Percentiles rank a stretch among this genome's conserved stretches.
These are phyloP conservation scores for Alternaria angustiovoidea DNA, from an alignment of 2,329 filamentous ascomycete genomes.

Conservation along the genomic window DNA sequence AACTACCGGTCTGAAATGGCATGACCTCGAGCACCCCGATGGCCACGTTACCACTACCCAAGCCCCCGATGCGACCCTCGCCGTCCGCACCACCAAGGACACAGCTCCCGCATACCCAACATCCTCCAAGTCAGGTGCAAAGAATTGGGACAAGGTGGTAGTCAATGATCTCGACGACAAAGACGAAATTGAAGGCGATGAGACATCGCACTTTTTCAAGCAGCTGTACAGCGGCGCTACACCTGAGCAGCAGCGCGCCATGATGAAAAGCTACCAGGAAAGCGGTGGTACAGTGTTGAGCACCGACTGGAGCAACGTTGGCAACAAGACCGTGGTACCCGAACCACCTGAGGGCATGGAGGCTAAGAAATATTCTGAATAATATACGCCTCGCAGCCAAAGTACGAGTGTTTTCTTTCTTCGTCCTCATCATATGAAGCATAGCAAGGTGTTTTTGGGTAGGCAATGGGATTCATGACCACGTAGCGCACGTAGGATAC, in stretches of 20 bases:
- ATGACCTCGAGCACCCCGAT: slow-evolving; percentile 59
- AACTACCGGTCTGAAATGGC: slow-evolving; percentile 72
- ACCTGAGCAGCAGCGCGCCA: slow-evolving; percentile 84
- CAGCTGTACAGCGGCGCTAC: slow-evolving; percentile 80
- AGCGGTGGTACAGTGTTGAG: slow-evolving; percentile 92
- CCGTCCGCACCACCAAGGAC: slow-evolving; percentile 32
- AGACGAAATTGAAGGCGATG: slow-evolving; percentile 64
- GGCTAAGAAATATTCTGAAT: slow-evolving; percentile 68
- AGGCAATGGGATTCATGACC: neutral
- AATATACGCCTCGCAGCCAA: neutral
- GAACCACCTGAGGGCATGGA: slow-evolving; percentile 79
- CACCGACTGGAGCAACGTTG: slow-evolving; percentile 89
- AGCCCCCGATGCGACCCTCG: slow-evolving; percentile 23
- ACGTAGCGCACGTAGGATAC: neutral
- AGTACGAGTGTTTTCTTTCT: neutral
- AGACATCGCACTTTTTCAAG: slow-evolving; percentile 88
- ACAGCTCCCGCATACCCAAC: slow-evolving; percentile 76
- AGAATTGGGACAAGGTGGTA: slow-evolving; percentile 89
- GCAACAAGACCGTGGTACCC: slow-evolving; percentile 73
- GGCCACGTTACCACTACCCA: slow-evolving; percentile 19
- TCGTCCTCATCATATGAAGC: slow-evolving; percentile 1
- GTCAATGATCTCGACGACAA: slow-evolving; percentile 61
- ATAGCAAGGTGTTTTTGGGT: slow-evolving; percentile 19
- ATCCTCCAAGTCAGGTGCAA: slow-evolving; percentile 81
- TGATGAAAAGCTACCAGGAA: slow-evolving; percentile 97